Base-by-base conservation (phyloP, 2,329 filamentous ascomycete species). In the Colletotrichum sp. region DNA sequence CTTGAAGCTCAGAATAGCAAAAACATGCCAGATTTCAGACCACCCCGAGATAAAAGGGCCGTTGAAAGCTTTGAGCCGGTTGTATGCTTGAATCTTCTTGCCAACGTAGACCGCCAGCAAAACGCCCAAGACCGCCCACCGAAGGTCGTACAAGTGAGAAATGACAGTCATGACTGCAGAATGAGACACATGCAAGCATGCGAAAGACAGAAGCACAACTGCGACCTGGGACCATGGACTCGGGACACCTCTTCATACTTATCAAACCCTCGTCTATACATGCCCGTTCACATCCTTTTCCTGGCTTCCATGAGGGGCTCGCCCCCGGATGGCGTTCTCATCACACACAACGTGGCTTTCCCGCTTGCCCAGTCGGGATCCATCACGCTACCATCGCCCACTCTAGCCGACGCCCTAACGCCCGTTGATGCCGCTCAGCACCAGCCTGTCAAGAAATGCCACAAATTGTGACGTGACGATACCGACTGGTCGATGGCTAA, bases 1-100 rank as follows among this genome's bases (percentile, higher is more conserved):
- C 43, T 71, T 74, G 61, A 74, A 74, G 32, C 65, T 64, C 30
- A 76, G 10, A 5, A 76, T 55, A 8, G 74, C 71, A 59, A 67
- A 66, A 7, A 18, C 38, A 30, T 76, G 71, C 71, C 71, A 74
- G 2, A 62, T 52, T 2, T 76, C 74, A 8, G 56, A 71, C 71
- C 71, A 76, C 0, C 74, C 74, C 7, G 65, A 38, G 1, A 68
- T 43, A 5, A 70, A 61, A 18, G 74, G 71, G 2, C 74, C 74
- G 12, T 67, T 74, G 61, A 76, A 76, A 5, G 66, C 66, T 4
- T 30, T 74, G 4, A 76, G 66, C 5, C 74, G 65, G 9, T 74
- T 70, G 18, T 76, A 76, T 4, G 74, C 58, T 38, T 7, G 61
- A 28, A 76, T 4, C 16, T 76, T 76, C 2, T 62, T 59, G 16